phyloP scores from a whole-genome alignment of 306 rosid species.

The Benincasa hispida region DNA sequence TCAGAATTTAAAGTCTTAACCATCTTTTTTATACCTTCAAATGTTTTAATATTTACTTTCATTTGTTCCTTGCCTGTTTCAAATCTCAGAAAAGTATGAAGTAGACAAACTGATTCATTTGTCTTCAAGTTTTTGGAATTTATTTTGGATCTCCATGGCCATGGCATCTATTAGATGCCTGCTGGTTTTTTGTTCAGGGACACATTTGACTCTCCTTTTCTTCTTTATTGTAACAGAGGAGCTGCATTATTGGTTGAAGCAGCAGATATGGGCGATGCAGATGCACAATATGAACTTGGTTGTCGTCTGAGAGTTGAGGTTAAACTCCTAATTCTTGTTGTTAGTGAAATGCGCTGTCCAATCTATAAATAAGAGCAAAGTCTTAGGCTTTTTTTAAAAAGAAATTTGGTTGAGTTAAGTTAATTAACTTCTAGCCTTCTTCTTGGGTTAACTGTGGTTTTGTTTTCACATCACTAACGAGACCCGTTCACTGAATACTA shows the following conservation, averaged over 20 bases:
- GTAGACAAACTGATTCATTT: not conserved
- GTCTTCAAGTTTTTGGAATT: not conserved
- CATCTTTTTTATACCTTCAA: not conserved
- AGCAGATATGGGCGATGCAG: constrained; percentile 82
- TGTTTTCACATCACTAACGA: not conserved
- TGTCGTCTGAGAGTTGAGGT: constrained; percentile 81
- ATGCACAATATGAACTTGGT: constrained; percentile 83
- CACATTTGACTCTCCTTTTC: not conserved
- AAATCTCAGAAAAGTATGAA: not conserved
- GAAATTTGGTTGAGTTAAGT: not conserved
- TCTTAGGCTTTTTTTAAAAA: not conserved
- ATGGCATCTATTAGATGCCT: not conserved
- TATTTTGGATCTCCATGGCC: not conserved
- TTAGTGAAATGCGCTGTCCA: not conserved
- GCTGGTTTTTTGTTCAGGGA: not conserved
- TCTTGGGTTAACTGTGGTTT: not conserved
- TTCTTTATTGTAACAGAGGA: constrained; percentile 37
- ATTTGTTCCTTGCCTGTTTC: not conserved
- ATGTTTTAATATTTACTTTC: not conserved
- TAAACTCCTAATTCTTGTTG: not conserved
- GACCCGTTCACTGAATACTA: not conserved
- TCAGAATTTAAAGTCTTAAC: not conserved
- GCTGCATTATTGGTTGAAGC: constrained; percentile 88
- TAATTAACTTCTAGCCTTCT: not conserved
- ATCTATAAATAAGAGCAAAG: not conserved